Conservation (phyloP, 495 filamentous ascomycete genomes). For the Geoglossum glabrum region DNA sequence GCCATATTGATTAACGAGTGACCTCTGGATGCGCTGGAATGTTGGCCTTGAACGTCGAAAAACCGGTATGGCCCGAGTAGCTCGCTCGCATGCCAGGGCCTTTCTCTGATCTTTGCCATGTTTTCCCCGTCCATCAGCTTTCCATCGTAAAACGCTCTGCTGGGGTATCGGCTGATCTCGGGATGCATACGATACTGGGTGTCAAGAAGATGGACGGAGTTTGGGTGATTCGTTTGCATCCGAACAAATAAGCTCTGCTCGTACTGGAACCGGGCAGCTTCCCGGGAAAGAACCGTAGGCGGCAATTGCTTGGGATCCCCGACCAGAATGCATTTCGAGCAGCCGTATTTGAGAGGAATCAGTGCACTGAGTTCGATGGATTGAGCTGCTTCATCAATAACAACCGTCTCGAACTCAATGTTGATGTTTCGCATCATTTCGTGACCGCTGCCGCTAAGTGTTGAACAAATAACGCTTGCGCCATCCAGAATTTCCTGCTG, state of each 20-base stretch:
- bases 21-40: slow-evolving; percentile 52
- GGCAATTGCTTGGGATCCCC: slow-evolving; percentile 95
- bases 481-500: slow-evolving; percentile 82
- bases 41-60: slow-evolving; percentile 83
- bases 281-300: slow-evolving; percentile 83
- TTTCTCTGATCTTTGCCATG: slow-evolving; percentile 54
- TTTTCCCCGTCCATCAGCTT: slow-evolving; percentile 62
- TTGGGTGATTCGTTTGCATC: slow-evolving; percentile 81
- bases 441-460: slow-evolving; percentile 84
- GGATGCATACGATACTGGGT: slow-evolving; percentile 99
- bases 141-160: slow-evolving; percentile 76
- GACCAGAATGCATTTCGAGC: slow-evolving; percentile 88
- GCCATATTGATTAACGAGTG: slow-evolving; percentile 81
- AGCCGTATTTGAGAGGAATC: slow-evolving; percentile 94
- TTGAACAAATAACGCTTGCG: slow-evolving; percentile 85
- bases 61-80: slow-evolving; percentile 89
- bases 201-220: slow-evolving; percentile 84
- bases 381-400: slow-evolving; percentile 96
- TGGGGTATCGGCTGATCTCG: slow-evolving; percentile 78
- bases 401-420: slow-evolving; percentile 94
- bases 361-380: slow-evolving; percentile 93
- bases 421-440: slow-evolving; percentile 92
- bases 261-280: slow-evolving; percentile 81
- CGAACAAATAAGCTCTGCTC: slow-evolving; percentile 96
- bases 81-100: slow-evolving; percentile 66